Evolutionary conservation across 169 alveolate genomes (phyloP).

Genomic region (Babesia ovata): DNA sequence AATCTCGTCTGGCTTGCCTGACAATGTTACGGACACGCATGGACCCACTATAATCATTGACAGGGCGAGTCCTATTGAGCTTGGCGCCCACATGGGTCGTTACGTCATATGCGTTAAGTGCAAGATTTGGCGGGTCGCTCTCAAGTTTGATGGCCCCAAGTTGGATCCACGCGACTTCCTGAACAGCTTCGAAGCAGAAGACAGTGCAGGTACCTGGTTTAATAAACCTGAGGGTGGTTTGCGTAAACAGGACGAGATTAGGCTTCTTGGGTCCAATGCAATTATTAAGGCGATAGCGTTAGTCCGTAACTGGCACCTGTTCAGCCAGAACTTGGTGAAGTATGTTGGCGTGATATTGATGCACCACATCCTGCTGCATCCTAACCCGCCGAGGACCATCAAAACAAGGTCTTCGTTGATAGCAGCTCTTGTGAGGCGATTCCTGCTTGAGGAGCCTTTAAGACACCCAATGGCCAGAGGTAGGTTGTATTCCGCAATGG

Average conservation of each 20-base stretch:
- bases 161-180: not conserved
- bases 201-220: not conserved
- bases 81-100: not conserved
- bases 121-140: not conserved
- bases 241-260: not conserved
- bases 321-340: constrained; percentile 27
- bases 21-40: not conserved
- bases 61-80: constrained; percentile 6
- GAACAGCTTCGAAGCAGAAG: not conserved
- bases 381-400: too few relatives aligned
- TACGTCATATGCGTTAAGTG: not conserved
- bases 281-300: not conserved
- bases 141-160: not conserved
- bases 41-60: not conserved
- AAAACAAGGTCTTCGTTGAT: not conserved
- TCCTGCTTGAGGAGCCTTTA: not conserved
- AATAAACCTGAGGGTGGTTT: not conserved
- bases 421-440: not conserved
- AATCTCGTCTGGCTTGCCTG: not conserved
- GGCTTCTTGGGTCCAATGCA: not conserved
- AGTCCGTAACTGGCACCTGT: constrained; percentile 33
- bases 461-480: not conserved
- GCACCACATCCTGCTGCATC: not conserved
- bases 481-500: constrained; percentile 9
- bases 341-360: not conserved